Evolutionary conservation across 768 basidiomycete species (phyloP).

Genomic region (Mycena capillaripes): DNA sequence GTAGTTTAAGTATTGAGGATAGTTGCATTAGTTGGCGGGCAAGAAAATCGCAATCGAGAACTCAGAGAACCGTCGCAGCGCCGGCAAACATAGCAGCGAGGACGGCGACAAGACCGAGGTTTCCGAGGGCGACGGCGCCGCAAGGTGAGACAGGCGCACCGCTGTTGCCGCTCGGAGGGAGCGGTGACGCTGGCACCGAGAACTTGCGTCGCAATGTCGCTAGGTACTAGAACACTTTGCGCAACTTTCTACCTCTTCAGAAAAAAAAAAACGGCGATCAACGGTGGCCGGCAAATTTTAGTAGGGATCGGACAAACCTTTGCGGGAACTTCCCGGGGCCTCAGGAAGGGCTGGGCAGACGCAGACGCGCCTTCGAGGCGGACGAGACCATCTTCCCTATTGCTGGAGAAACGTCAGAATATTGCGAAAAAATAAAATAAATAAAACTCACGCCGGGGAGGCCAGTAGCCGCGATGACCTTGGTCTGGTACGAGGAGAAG

Average conservation of each 20-base stretch:
- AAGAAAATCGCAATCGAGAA: background rate
- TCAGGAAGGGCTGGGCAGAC: constrained; percentile 56
- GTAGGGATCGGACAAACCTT: too few species aligned
- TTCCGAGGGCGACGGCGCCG: background rate
- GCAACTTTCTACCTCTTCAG: too few species aligned
- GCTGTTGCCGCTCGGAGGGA: too few species aligned
- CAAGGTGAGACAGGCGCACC: background rate
- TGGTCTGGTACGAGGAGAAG: constrained; percentile 52
- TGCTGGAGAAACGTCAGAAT: constrained; percentile 46
- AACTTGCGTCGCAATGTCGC: constrained; percentile 41
- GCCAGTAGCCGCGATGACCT: background rate
- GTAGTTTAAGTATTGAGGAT: too few species aligned
- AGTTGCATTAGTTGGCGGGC: too few species aligned
- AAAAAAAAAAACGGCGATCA: too few species aligned
- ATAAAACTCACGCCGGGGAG: background rate
- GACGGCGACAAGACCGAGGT: background rate
- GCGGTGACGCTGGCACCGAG: background rate
- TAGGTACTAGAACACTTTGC: too few species aligned
- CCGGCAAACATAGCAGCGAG: background rate
- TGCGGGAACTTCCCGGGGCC: too few species aligned
- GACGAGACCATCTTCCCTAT: constrained; percentile 54
- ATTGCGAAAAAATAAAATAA: background rate
- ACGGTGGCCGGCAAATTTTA: too few species aligned
- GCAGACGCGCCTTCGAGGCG: constrained; percentile 66
- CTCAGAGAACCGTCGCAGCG: background rate